Base-by-base conservation (phyloP, 192 early-diverging fungal genomes). In the Linnemannia exigua region DNA sequence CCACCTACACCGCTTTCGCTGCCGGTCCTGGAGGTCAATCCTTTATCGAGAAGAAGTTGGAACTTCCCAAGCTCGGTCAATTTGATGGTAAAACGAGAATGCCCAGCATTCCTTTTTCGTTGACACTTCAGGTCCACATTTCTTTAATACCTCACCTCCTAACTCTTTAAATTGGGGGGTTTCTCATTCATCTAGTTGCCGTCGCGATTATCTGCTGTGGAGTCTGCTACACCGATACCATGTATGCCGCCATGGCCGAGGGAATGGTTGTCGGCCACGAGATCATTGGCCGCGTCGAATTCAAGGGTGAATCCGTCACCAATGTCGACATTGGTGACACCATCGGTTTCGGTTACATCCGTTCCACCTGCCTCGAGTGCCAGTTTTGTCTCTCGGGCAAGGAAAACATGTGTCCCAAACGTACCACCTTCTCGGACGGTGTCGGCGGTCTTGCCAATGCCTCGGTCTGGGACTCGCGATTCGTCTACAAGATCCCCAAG, bases 181-280 rank as follows among this genome's bases (percentile, higher is more conserved):
- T 38, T 20, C 31, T 12, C 31, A 25, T 74, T 9, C n/a, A 44
- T 9, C 41, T 44, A 79, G 82, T 84, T 15, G 77, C 73, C 2
- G 67, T 85, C 15, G 73, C 83, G 15, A 79, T 85, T 28, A 44
- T 79, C 67, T 85, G 83, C 69, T 85, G 83, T 69, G 63, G 76
- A 22, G 83, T 85, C 19, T 85, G 83, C 77, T 85, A 48, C 38
- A 85, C 83, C 54, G 83, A 85, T 33, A 85, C 83, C 73, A 71
- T 89, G 52, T 79, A 69, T 50, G 79, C 84, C 3, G 70, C 87
- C 51, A 72, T 66, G 74, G 20, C 47, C 16, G 84, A 87, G 61
- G 88, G 82, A 20, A 79, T 87, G 14, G 90, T 95, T 46, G 91
- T 91, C 46, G 93, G 94, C 16, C 94, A 96, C 71, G 95, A 96